Conservation (phyloP, 2,329 filamentous ascomycete genomes). For the Nectriaceae sp. region DNA sequence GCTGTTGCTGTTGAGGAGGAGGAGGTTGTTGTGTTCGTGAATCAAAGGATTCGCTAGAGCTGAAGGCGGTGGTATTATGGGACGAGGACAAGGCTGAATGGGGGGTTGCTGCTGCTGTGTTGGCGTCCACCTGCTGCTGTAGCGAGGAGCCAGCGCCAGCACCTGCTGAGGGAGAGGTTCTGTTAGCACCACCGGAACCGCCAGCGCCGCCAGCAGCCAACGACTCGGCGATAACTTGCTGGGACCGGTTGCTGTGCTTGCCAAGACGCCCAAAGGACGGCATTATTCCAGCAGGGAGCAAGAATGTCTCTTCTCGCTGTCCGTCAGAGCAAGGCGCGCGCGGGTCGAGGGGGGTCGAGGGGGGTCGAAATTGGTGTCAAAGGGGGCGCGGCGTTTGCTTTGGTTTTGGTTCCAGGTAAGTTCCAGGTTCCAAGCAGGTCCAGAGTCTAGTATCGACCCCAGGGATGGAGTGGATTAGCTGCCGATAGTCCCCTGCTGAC, state of each 20-base stretch:
- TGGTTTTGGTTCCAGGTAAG: not conserved
- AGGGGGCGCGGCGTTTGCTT: not conserved
- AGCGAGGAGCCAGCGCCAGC: conserved; percentile 21
- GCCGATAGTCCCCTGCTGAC: no score
- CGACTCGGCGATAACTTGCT: conserved; percentile 54
- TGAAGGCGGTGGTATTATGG: conserved; percentile 40
- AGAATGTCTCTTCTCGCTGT: not conserved
- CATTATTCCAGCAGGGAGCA: conserved; percentile 46
- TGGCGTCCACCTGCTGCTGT: conserved; percentile 24
- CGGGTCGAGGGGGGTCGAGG: not conserved
- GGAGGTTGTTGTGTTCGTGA: no score
- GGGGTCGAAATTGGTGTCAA: not conserved
- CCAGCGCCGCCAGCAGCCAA: conserved; percentile 28
- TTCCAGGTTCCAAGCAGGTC: not conserved
- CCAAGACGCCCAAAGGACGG: conserved; percentile 56
- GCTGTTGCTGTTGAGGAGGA: conserved; percentile 27
- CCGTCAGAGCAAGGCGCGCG: not conserved
- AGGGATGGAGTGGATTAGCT: no score
- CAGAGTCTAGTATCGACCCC: no score
- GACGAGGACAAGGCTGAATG: conserved; percentile 48
- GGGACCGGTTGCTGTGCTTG: conserved; percentile 59
- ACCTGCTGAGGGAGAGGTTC: conserved; percentile 26
- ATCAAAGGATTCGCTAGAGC: conserved; percentile 51
- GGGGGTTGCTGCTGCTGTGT: conserved; percentile 32
- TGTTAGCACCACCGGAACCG: conserved; percentile 36